Evolutionary conservation across 352 stramenopile genomes (phyloP).

Genomic region (Globisporangium irregulare): DNA sequence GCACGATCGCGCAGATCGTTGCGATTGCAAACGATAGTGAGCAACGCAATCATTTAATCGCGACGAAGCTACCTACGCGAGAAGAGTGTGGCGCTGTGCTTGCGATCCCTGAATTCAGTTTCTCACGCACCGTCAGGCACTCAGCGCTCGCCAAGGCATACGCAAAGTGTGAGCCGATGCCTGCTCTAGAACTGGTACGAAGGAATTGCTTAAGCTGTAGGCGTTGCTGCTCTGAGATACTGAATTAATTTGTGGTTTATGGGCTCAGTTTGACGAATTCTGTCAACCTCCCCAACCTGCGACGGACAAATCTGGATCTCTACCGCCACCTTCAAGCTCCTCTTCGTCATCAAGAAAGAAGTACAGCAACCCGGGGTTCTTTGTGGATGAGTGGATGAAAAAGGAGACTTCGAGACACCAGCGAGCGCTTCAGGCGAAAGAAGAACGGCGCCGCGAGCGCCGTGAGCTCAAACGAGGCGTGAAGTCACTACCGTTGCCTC

Average conservation of each 20-base stretch:
- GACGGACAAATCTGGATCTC: not conserved
- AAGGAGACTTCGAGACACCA: constrained; percentile 35
- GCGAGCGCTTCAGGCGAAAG: constrained; percentile 28
- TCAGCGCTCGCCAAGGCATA: constrained; percentile 26
- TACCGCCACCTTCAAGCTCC: not conserved
- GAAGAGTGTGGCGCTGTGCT: constrained; percentile 27
- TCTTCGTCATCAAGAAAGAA: constrained; percentile 38
- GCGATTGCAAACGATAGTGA: constrained; percentile 5
- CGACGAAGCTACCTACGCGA: constrained; percentile 20
- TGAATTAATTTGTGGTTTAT: not conserved
- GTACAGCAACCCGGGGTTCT: constrained; percentile 58
- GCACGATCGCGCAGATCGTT: constrained; percentile 28
- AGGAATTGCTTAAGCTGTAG: not conserved
- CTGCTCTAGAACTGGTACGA: constrained; percentile 40
- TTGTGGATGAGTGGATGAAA: constrained; percentile 59
- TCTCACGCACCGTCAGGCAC: constrained; percentile 13
- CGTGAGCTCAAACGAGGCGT: constrained; percentile 14
- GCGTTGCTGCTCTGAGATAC: not conserved
- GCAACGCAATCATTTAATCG: constrained; percentile 9
- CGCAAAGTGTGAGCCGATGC: constrained; percentile 35
- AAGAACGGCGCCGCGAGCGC: constrained; percentile 23
- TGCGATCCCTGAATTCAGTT: constrained; percentile 17
- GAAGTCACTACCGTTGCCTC: not conserved
- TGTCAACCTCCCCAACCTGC: constrained; percentile 4
- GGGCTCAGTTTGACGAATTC: constrained; percentile 37